A percentile compares a stretch with the other conserved stretches of the same genome.
Conservation (phyloP, 1,139 yeast species). For the Candida frijolesensis region DNA sequence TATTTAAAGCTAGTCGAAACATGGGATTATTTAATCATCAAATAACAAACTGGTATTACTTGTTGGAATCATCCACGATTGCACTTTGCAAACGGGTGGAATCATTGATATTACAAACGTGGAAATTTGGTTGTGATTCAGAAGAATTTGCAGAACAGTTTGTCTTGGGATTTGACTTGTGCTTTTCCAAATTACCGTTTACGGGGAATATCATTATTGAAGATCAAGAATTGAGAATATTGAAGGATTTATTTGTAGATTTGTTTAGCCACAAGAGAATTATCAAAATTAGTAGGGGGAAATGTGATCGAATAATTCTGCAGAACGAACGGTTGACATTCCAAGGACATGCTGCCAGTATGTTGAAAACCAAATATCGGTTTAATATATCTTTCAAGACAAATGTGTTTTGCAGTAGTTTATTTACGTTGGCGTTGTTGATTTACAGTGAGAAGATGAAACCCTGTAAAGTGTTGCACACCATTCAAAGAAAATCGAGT, state of each 20-base stretch:
- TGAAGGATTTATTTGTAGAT: slow-evolving; percentile 8
- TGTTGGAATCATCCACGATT: slow-evolving; percentile 3
- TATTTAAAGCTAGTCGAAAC: slow-evolving; percentile 4
- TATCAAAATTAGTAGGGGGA: slow-evolving; percentile 3
- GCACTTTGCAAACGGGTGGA: slow-evolving; percentile 3
- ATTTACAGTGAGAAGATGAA: slow-evolving; percentile 5
- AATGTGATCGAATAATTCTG: background rate
- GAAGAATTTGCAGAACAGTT: slow-evolving; percentile 3
- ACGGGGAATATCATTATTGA: slow-evolving; percentile 2
- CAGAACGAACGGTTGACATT: background rate
- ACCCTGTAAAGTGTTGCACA: slow-evolving; percentile 1
- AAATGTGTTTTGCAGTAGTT: slow-evolving; percentile 4
- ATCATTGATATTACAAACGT: slow-evolving; percentile 1
- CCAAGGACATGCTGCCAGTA: background rate
- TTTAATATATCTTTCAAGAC: background rate
- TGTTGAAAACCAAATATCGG: slow-evolving; percentile 1
- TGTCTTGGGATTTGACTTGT: slow-evolving; percentile 4
- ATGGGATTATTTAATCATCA: background rate
- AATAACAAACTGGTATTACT: background rate
- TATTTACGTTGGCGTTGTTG: slow-evolving; percentile 4
- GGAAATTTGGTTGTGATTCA: slow-evolving; percentile 5
- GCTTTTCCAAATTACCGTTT: slow-evolving; percentile 5
- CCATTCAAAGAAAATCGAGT: background rate
- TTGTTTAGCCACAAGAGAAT: slow-evolving; percentile 4
- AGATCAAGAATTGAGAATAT: slow-evolving; percentile 3